phyloP scores from a whole-genome alignment of 257 asterid genomes.

The Ehretia macrophylla region DNA sequence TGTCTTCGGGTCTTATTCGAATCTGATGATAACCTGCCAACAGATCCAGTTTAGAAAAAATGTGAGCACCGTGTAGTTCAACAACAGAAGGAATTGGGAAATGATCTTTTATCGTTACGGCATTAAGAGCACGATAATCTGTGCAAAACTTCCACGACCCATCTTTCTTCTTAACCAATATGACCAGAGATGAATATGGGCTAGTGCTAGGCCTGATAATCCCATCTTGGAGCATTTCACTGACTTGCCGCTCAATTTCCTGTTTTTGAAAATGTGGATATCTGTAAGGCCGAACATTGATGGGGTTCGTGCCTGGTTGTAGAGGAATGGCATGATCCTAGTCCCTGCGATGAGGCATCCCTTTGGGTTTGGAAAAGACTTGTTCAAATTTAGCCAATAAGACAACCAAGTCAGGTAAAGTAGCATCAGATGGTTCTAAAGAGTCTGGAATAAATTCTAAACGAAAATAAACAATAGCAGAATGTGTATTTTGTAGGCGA shows the following conservation, averaged over 20 bases:
- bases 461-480: too few relatives aligned
- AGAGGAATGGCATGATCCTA: neutral
- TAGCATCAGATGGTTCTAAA: too few relatives aligned
- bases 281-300: slow-evolving; percentile 3
- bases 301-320: neutral
- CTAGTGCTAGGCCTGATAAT: neutral
- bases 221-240: neutral
- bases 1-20: neutral
- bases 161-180: slow-evolving; percentile 1
- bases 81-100: neutral
- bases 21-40: neutral
- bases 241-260: neutral
- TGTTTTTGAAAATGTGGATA: neutral
- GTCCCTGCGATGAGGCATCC: neutral
- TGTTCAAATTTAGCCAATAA: neutral
- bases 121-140: neutral
- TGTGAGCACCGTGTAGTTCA: neutral
- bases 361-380: neutral
- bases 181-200: neutral
- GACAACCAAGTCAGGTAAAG: neutral
- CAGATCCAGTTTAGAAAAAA: neutral
- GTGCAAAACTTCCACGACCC: neutral
- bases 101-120: neutral
- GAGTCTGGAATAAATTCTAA: too few relatives aligned
- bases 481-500: too few relatives aligned